A percentile compares a stretch with the other conserved stretches of the same genome.
Conservation (phyloP, 176 grass and related monocot species). For the Musa acuminata region DNA sequence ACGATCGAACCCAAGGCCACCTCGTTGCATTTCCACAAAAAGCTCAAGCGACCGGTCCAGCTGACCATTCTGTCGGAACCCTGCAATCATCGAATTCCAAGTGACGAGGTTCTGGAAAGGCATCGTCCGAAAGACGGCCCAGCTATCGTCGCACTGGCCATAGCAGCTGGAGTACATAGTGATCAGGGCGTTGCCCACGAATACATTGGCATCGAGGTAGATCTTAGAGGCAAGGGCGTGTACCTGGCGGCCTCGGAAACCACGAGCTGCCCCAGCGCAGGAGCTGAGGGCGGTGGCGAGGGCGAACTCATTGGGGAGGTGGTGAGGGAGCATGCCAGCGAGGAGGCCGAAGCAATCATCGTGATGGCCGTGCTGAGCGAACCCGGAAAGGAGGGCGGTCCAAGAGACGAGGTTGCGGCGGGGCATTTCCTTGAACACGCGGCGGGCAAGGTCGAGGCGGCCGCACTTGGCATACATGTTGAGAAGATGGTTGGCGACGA, state of each 20-base stretch:
- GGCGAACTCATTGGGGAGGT: constrained; percentile 15
- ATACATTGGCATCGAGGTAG: constrained; percentile 10
- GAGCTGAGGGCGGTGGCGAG: constrained; percentile 10
- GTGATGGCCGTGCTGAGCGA: neutral
- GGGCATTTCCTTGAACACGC: constrained; percentile 2
- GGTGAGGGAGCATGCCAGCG: constrained; percentile 1
- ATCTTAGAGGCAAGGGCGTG: constrained; percentile 14
- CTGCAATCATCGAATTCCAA: constrained; percentile 16
- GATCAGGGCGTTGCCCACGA: constrained; percentile 16
- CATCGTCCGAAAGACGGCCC: neutral
- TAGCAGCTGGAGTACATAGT: constrained; percentile 15
- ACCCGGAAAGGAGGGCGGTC: constrained; percentile 11
- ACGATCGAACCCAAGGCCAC: neutral
- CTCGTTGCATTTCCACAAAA: constrained; percentile 9
- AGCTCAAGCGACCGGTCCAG: neutral
- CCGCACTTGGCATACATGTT: constrained; percentile 21
- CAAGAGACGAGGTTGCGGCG: constrained; percentile 11
- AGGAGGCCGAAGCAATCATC: constrained; percentile 12
- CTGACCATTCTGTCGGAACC: neutral
- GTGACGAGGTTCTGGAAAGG: constrained; percentile 8
- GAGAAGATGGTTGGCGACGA: constrained; percentile 18
- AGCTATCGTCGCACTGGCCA: neutral
- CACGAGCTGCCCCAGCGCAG: neutral
- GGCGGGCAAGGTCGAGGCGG: constrained; percentile 10
- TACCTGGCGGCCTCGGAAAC: constrained; percentile 7